Evolutionary conservation across 2,329 filamentous ascomycete species (phyloP).

Genomic region (Tolypocladium tundrense): DNA sequence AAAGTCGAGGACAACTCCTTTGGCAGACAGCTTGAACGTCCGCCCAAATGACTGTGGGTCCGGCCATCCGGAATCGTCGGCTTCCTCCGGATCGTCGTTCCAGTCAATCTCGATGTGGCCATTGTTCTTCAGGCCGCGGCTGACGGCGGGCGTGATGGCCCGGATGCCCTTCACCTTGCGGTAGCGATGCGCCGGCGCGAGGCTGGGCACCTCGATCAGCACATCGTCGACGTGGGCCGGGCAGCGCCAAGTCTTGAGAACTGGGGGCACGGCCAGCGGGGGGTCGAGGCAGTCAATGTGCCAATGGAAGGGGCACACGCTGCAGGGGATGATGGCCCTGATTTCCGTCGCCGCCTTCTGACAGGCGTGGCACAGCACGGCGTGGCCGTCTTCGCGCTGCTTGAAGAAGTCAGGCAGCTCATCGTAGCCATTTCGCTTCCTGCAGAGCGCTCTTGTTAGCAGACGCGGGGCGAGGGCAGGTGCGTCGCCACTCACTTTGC

Average conservation of each 20-base stretch:
- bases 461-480: background rate
- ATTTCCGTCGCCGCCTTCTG: slow-evolving; percentile 48
- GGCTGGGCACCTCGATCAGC: slow-evolving; percentile 46
- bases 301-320: slow-evolving; percentile 72
- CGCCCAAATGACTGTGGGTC: slow-evolving; percentile 53
- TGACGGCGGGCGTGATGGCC: slow-evolving; percentile 39
- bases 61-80: slow-evolving; percentile 45
- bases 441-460: slow-evolving; percentile 11
- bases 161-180: slow-evolving; percentile 48
- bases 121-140: slow-evolving; percentile 60
- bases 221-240: slow-evolving; percentile 77
- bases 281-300: slow-evolving; percentile 89
- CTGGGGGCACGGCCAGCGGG: slow-evolving; percentile 69
- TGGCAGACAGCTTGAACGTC: slow-evolving; percentile 52
- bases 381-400: slow-evolving; percentile 63
- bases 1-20: slow-evolving; percentile 62
- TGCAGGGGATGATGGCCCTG: slow-evolving; percentile 76
- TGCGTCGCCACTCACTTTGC: slow-evolving; percentile 44
- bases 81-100: slow-evolving; percentile 46
- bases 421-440: slow-evolving; percentile 46
- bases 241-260: slow-evolving; percentile 74
- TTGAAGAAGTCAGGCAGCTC: slow-evolving; percentile 58
- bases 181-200: slow-evolving; percentile 51
- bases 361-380: slow-evolving; percentile 71
- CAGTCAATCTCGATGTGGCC: slow-evolving; percentile 61